Percentiles rank a stretch among this genome's conserved stretches.
phyloP scores from a whole-genome alignment of 345 rosid species.

The Conringia planisiliqua region DNA sequence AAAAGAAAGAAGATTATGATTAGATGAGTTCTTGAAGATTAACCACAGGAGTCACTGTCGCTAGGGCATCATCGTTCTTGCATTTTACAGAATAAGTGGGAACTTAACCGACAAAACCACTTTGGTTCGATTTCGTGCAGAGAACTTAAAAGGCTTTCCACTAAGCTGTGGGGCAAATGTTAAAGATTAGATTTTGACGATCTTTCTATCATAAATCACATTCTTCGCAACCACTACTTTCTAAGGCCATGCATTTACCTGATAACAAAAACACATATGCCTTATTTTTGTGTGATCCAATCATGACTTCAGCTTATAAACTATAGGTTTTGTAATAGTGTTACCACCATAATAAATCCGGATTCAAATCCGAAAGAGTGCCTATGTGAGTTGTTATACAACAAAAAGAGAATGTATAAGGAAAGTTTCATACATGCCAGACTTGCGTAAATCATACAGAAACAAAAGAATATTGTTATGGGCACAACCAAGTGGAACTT shows the following conservation, averaged over 20 bases:
- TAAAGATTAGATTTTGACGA: constrained; percentile 17
- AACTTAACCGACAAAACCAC: constrained; percentile 26
- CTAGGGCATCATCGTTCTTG: constrained; percentile 2
- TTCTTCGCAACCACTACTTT: constrained; percentile 7
- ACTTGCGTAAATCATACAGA: neutral
- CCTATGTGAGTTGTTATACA: neutral
- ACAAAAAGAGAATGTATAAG: neutral
- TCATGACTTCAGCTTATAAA: neutral
- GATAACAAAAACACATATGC: neutral
- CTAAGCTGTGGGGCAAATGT: constrained; percentile 27
- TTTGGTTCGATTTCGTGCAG: constrained; percentile 26
- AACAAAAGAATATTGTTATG: neutral
- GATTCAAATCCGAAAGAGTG: neutral
- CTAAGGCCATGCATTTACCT: constrained; percentile 4
- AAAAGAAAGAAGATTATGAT: constrained; percentile 6
- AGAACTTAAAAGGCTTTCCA: constrained; percentile 11
- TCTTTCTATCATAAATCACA: constrained; percentile 11
- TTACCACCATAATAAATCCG: neutral
- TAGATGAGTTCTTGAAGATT: neutral
- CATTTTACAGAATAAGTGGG: constrained; percentile 15
- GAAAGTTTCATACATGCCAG: neutral
- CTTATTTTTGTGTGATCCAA: neutral
- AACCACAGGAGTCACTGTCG: constrained; percentile 20
- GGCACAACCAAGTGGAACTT: neutral
- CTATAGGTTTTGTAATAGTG: neutral